phyloP scores from a whole-genome alignment of 1,139 yeast genomes.

The Magnusiomyces magnusii region DNA sequence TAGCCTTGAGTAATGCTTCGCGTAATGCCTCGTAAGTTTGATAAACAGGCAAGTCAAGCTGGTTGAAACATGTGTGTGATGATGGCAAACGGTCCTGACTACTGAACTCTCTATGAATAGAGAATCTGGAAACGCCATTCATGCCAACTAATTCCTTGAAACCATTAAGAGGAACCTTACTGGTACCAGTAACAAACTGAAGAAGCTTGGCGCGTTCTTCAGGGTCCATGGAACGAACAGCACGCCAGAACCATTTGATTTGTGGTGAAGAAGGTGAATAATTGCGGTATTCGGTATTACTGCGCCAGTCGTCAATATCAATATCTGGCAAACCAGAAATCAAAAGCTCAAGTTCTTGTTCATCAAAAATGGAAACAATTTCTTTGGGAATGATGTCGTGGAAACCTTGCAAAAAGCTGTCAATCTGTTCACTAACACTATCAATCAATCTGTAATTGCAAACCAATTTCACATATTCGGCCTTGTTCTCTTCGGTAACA shows the following conservation, averaged over 20 bases:
- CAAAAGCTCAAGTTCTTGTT: conserved; percentile 86
- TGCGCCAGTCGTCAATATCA: conserved; percentile 93
- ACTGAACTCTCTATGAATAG: conserved; percentile 87
- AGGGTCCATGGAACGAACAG: conserved; percentile 89
- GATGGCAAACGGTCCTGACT: conserved; percentile 81
- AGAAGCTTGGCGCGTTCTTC: conserved; percentile 90
- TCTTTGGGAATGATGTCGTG: conserved; percentile 86
- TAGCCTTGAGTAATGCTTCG: conserved; percentile 71
- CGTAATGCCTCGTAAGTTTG: conserved; percentile 81
- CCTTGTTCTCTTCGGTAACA: conserved; percentile 86
- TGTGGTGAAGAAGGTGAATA: conserved; percentile 80
- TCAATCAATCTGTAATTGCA: conserved; percentile 81
- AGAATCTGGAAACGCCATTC: conserved; percentile 77
- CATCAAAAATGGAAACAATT: conserved; percentile 80
- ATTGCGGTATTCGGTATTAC: conserved; percentile 71
- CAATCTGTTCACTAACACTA: conserved; percentile 84
- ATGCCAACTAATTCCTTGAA: conserved; percentile 87
- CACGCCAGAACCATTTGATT: conserved; percentile 98
- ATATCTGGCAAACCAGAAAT: conserved; percentile 95
- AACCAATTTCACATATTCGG: conserved; percentile 75
- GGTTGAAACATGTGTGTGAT: conserved; percentile 95
- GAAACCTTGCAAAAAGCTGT: conserved; percentile 71
- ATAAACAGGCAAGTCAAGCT: conserved; percentile 88
- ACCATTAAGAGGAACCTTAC: conserved; percentile 92
- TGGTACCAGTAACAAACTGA: conserved; percentile 96